These are phyloP conservation scores for Daedaleopsis nitida DNA, from an alignment of 768 basidiomycete genomes.

Conservation along the genomic window DNA sequence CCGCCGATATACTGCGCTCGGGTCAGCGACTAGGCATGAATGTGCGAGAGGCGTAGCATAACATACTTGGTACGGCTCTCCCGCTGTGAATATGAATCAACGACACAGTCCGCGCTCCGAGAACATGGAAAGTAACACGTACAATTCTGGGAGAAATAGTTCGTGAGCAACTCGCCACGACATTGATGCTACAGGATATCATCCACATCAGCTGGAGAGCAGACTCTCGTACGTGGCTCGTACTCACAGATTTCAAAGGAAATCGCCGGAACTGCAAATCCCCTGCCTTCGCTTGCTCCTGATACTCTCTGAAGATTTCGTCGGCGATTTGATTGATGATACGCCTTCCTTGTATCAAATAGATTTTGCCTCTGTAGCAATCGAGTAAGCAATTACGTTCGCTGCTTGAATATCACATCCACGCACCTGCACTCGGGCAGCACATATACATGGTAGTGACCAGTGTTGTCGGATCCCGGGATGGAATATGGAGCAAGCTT, in stretches of 20 bases:
- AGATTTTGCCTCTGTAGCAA: constrained; percentile 58
- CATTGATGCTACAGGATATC: constrained; percentile 62
- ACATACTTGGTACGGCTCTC: constrained; percentile 75
- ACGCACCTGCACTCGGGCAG: constrained; percentile 25
- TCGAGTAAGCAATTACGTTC: neutral
- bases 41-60: neutral
- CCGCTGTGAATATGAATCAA: constrained; percentile 46
- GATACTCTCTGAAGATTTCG: constrained; percentile 63
- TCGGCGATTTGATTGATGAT: constrained; percentile 49
- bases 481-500: constrained; percentile 10
- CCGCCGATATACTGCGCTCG: constrained; percentile 71
- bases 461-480: constrained; percentile 22
- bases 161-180: constrained; percentile 69
- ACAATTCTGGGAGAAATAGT: constrained; percentile 87
- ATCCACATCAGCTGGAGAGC: neutral
- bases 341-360: constrained; percentile 48
- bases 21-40: neutral
- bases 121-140: neutral
- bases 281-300: constrained; percentile 60
- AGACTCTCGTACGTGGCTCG: neutral
- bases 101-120: constrained; percentile 3
- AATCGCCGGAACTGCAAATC: constrained; percentile 66
- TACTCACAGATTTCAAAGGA: constrained; percentile 65
- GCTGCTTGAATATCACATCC: too few relatives aligned
- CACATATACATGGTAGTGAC: constrained; percentile 48